Conservation (phyloP, 495 filamentous ascomycete genomes). For the Penicillium arizonense region DNA sequence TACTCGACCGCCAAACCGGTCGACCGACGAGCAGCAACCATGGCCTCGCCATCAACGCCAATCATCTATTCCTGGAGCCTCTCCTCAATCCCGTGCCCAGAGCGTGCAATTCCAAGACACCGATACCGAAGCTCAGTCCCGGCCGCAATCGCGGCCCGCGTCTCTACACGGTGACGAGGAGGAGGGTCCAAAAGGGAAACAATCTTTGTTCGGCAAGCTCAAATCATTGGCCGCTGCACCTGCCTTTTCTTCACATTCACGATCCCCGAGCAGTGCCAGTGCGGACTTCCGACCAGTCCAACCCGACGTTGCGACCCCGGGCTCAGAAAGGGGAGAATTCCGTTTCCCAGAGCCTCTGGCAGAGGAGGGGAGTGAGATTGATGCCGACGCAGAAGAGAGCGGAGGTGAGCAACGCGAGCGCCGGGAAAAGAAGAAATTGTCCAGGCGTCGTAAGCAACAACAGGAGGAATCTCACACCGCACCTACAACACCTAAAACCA, state of each 20-base stretch:
- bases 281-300: slow-evolving; percentile 28
- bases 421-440: slow-evolving; percentile 49
- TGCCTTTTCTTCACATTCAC: slow-evolving; percentile 39
- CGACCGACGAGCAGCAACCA: slow-evolving; percentile 21
- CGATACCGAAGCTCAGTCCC: slow-evolving; percentile 46
- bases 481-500: slow-evolving; percentile 58
- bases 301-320: slow-evolving; percentile 34
- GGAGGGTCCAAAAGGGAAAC: slow-evolving; percentile 50
- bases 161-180: slow-evolving; percentile 56
- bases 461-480: slow-evolving; percentile 56
- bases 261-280: slow-evolving; percentile 42
- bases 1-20: slow-evolving; percentile 28
- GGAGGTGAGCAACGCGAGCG: slow-evolving; percentile 41
- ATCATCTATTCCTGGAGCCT: slow-evolving; percentile 30
- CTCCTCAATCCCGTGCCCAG: slow-evolving; percentile 48
- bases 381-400: slow-evolving; percentile 77
- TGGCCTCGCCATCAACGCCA: slow-evolving; percentile 23
- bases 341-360: slow-evolving; percentile 53
- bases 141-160: slow-evolving; percentile 53
- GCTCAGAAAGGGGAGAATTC: slow-evolving; percentile 50
- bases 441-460: slow-evolving; percentile 49
- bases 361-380: slow-evolving; percentile 67
- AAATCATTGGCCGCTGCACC: slow-evolving; percentile 54
- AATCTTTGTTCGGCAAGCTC: slow-evolving; percentile 66
- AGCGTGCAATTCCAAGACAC: slow-evolving; percentile 67